phyloP scores from a whole-genome alignment of 1,284 basidiomycete species.

The Microbotryum lychnidis-dioicae region DNA sequence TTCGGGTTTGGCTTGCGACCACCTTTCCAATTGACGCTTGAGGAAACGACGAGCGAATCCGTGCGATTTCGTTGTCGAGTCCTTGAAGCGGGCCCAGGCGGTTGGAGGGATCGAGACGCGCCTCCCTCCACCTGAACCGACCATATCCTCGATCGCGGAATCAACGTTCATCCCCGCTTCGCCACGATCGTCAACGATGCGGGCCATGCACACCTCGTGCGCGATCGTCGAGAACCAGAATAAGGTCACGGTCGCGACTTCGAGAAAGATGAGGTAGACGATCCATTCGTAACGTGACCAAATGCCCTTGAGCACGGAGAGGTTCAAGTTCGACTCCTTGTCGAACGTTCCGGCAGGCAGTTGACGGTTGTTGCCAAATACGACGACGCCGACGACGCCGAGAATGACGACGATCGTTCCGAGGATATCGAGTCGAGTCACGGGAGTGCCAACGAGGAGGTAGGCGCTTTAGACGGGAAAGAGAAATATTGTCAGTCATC shows the following conservation, averaged over 20 bases:
- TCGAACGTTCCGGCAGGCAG: conserved; percentile 21
- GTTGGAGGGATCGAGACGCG: conserved; percentile 7
- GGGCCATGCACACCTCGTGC: conserved; percentile 28
- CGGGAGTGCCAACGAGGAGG: conserved; percentile 51
- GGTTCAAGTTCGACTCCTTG: conserved; percentile 32
- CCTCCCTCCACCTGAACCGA: conserved; percentile 25
- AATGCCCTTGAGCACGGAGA: conserved; percentile 56
- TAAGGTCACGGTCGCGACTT: conserved; percentile 53
- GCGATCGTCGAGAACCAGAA: conserved; percentile 31
- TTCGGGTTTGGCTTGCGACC: conserved; percentile 71
- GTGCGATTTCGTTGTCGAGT: background rate
- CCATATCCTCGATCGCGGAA: conserved; percentile 19
- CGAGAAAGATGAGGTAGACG: conserved; percentile 71
- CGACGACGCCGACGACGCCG: conserved; percentile 55
- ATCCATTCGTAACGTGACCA: conserved; percentile 82
- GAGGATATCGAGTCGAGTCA: conserved; percentile 69
- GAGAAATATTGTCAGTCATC: background rate
- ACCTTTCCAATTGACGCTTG: conserved; percentile 57
- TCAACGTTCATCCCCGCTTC: conserved; percentile 15
- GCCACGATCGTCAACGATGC: conserved; percentile 26
- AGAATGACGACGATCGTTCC: conserved; percentile 70
- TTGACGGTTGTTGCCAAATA: conserved; percentile 23
- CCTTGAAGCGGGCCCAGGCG: background rate
- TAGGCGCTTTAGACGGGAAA: conserved; percentile 5
- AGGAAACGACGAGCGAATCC: conserved; percentile 48